Evolutionary conservation across 306 rosid species (phyloP).

Genomic region (Gastrolobium bilobum): DNA sequence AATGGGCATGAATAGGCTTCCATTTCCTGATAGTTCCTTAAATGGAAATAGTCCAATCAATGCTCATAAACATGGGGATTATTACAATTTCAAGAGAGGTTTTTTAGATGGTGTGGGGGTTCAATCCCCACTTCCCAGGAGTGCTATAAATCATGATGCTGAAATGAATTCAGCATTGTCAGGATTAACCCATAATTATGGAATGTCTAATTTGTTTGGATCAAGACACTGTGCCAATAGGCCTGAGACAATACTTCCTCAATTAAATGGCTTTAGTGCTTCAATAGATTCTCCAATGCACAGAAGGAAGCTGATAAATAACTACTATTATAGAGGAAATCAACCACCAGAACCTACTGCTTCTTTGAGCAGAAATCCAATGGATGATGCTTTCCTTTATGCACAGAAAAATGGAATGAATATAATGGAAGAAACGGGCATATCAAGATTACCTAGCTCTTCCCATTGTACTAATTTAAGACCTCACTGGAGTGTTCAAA

Average conservation of each 20-base stretch:
- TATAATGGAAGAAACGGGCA: slow-evolving; percentile 45
- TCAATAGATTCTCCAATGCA: slow-evolving; percentile 49
- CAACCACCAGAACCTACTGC: slow-evolving; percentile 26
- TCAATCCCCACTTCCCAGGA: slow-evolving; percentile 43
- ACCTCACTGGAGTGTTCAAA: slow-evolving; percentile 47
- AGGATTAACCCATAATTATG: slow-evolving; percentile 42
- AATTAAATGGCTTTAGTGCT: slow-evolving; percentile 43
- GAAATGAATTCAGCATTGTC: slow-evolving; percentile 47
- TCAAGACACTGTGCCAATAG: slow-evolving; percentile 16
- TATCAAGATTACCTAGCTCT: slow-evolving; percentile 41
- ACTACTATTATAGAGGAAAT: slow-evolving; percentile 43
- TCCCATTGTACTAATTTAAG: slow-evolving; percentile 35
- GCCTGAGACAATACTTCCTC: slow-evolving; percentile 39
- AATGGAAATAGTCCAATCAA: slow-evolving; percentile 41
- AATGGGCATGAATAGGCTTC: slow-evolving; percentile 33
- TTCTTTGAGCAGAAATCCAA: slow-evolving; percentile 49
- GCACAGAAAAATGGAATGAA: slow-evolving; percentile 34
- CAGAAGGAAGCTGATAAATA: slow-evolving; percentile 47
- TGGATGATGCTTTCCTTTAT: slow-evolving; percentile 42
- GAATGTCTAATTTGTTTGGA: slow-evolving; percentile 44
- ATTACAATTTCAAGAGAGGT: slow-evolving; percentile 41
- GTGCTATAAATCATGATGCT: slow-evolving; percentile 28
- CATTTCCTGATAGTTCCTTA: background rate
- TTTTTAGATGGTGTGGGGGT: slow-evolving; percentile 37
- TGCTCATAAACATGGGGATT: slow-evolving; percentile 18